Conservation (phyloP, 371 early-diverging fungal genomes). For the Conidiobolus incongruus region DNA sequence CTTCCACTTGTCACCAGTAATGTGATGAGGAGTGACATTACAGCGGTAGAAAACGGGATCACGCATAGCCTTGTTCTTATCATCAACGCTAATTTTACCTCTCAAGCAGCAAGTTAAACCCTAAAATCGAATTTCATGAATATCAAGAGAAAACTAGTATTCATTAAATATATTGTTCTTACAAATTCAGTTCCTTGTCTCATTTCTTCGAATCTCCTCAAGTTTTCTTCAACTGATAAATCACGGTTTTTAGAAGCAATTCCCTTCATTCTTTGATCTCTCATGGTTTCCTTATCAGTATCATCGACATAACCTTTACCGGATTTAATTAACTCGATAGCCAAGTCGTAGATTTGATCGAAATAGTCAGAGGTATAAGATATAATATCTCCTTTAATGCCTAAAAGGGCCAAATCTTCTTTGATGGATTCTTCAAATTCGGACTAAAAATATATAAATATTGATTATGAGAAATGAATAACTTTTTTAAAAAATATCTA, state of each 20-base stretch:
- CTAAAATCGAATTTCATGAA: no score
- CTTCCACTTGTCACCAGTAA: slow-evolving; percentile 82
- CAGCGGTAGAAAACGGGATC: slow-evolving; percentile 99
- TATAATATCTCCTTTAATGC: slow-evolving; percentile 55
- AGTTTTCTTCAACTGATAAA: slow-evolving; percentile 69
- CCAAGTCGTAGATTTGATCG: slow-evolving; percentile 68
- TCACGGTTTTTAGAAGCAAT: slow-evolving; percentile 79
- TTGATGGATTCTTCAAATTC: slow-evolving; percentile 90
- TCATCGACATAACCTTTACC: slow-evolving; percentile 97
- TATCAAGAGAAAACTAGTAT: no score
- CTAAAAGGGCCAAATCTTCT: slow-evolving; percentile 77
- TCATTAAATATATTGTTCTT: no score
- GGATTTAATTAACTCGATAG: slow-evolving; percentile 68
- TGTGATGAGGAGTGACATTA: slow-evolving; percentile 86
- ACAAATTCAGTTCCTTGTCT: slow-evolving; percentile 58
- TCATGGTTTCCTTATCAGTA: slow-evolving; percentile 81
- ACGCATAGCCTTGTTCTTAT: slow-evolving; percentile 92
- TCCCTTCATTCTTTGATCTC: slow-evolving; percentile 77
- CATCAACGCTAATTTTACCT: slow-evolving; percentile 93
- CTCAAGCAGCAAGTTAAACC: slow-evolving; percentile 81
- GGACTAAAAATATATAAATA: slow-evolving; percentile 7
- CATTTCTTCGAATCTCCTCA: slow-evolving; percentile 90
- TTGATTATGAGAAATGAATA: slow-evolving; percentile 5
- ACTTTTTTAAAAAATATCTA: slow-evolving; percentile 9
- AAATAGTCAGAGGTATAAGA: slow-evolving; percentile 96